Conservation (phyloP, 768 basidiomycete species). For the Chalciporus sphaerocephalus region DNA sequence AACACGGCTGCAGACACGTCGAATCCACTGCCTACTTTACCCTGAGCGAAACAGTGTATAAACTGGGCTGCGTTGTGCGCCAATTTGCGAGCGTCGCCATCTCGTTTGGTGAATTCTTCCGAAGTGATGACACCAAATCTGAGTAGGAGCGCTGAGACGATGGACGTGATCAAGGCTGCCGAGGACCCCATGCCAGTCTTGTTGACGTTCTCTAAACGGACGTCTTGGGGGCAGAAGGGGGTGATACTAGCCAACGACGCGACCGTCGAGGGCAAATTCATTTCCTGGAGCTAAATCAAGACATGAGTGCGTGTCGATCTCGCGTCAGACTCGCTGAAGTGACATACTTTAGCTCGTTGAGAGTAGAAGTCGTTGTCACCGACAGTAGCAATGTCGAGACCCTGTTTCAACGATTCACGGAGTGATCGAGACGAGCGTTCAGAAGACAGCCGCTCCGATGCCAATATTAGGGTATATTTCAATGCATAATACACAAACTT, state of each 20-base stretch:
- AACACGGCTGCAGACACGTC: conserved; percentile 93
- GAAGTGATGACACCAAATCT: conserved; percentile 62
- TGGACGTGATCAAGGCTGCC: conserved; percentile 93
- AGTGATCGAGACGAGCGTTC: conserved; percentile 40
- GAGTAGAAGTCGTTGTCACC: conserved; percentile 99
- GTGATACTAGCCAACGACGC: conserved; percentile 63
- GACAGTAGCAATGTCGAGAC: conserved; percentile 74
- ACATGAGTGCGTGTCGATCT: conserved; percentile 3
- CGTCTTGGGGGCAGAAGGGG: conserved; percentile 71
- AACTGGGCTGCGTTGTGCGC: conserved; percentile 94
- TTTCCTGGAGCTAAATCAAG: conserved; percentile 51
- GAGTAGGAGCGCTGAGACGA: conserved; percentile 79
- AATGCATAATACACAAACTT: conserved; percentile 91
- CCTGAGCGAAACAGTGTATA: conserved; percentile 93
- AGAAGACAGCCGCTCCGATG: conserved; percentile 41
- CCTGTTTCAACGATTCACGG: conserved; percentile 41
- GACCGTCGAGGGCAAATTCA: conserved; percentile 58
- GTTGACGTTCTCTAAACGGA: conserved; percentile 76
- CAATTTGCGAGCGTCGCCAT: conserved; percentile 49
- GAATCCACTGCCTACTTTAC: conserved; percentile 97
- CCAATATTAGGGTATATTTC: conserved; percentile 68
- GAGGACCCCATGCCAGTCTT: conserved; percentile 98
- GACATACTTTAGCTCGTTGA: conserved; percentile 71
- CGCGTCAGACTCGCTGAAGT: not conserved
- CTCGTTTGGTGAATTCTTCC: conserved; percentile 42